Evolutionary conservation across 2,329 filamentous ascomycete genomes (phyloP), one percentile per base, ranked within the genome.

Genomic region (Colletotrichum sp.): DNA sequence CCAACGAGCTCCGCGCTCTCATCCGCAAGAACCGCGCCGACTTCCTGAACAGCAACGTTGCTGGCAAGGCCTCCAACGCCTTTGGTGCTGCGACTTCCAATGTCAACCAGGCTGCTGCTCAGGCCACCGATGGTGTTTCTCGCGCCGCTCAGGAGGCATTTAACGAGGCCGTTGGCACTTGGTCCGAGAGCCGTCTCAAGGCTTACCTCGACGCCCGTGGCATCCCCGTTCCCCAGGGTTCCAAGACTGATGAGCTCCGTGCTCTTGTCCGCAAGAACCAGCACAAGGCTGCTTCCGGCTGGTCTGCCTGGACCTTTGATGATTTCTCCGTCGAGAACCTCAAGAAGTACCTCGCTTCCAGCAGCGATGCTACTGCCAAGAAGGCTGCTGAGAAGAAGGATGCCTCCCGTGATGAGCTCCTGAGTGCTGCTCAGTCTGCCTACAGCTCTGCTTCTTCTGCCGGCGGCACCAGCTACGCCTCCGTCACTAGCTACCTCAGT

Each of bases 1-100:
- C 92, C 80, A 98, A 98, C 81, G 96, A 99, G 85, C 91, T 99
- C 30, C 89, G 98, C 69, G 96, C 96, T 69, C 91, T 99, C 77
- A 94, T 96, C 78, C 95, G 96, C 83, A 98, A 97, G 89, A 92
- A 98, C 86, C 93, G 95, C 75, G 93, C 94, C 75, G 88, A 92
- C 75, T 88, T 96, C 62, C 88, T 93, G 21, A 93, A 92, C 76
- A 93, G 95, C 81, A 94, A 90, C 67, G 84, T 91, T 15, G 84
- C 88, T 12, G 89, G 86, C 28, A 90, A 90, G 26, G 91, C 90
- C 49, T 87, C 90, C 32, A 92, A 91, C 26, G 90, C 90, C 7
- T 93, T 90, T 77, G 94, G 94, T 72, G 94, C 94, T 76, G 94
- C 94, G 52, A 95, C 94, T 16, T 92, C 93, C 64, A 93, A 90